Evolutionary conservation across 148 eudicot genomes (phyloP), one percentile per base, ranked within the genome.

Genomic region (Amaranthus palmeri): DNA sequence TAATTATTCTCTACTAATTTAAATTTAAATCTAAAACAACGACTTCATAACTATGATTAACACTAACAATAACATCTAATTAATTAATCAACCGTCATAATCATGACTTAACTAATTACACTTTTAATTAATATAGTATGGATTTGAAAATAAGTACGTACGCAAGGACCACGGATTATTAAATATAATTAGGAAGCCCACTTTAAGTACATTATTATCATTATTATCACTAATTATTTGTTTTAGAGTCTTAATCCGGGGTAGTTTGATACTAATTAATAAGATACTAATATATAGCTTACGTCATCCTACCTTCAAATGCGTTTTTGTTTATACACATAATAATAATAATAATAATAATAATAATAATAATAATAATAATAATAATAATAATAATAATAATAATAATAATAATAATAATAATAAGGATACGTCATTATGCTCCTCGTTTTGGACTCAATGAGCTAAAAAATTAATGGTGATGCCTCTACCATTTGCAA

Each of bases 61-160:
- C 13, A 49, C 40, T 71, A 46, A 50, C 56, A 49, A 25, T 25
- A 25, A 25, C 0, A 25, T 25, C 36, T 25, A 25, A 25, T 25
- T 56, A 40, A n/a, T 71, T 70, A 41, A 71, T 48, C 48, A 71
- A 71, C 80, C 75, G 67, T 65, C 80, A 36, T 13, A 65, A 77
- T 77, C 80, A 71, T 71, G 67, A 70, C 79, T 62, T 76, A 69
- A 69, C 62, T 65, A 48, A 25, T 3, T 45, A 17, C 13, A 10
- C 0, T 44, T 50, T 48, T 58, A 6, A n/a, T 11, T 63, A 25
- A 25, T 25, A 25, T 25, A 25, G 36, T 1, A 25, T 25, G 11
- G 46, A 14, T 48, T 72, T 61, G 48, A 60, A 48, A 15, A 54
- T 53, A 52, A 43, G 6, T 54, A 54, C 36, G 36, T 25, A 25